Percentiles rank a stretch among this genome's conserved stretches.
phyloP scores from a whole-genome alignment of 495 filamentous ascomycete species.

The Hypomontagnella submonticulosa region DNA sequence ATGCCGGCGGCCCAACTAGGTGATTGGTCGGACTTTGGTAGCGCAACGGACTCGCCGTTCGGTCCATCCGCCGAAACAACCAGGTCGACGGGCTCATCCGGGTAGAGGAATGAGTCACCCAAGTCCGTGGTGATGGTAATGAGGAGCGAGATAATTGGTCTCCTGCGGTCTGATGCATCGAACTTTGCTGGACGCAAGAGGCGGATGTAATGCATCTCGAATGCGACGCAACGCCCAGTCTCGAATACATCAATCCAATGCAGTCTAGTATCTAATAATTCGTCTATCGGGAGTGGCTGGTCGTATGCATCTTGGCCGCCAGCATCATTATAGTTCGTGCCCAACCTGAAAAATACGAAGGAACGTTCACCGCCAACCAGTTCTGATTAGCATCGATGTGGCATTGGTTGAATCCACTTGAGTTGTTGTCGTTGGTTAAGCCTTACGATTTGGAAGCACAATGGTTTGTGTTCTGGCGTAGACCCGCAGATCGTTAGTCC shows the following conservation, averaged over 20 bases:
- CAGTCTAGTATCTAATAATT: slow-evolving; percentile 2
- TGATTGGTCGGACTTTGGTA: slow-evolving; percentile 4
- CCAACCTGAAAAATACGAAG: slow-evolving; percentile 18
- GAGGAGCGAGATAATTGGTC: slow-evolving; percentile 53
- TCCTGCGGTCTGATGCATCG: slow-evolving; percentile 46
- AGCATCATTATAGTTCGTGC: slow-evolving; percentile 20
- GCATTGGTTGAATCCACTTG: slow-evolving; percentile 18
- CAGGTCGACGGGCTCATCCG: slow-evolving; percentile 69
- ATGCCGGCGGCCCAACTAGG: slow-evolving; percentile 54
- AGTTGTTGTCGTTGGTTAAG: slow-evolving; percentile 14
- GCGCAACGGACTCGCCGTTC: slow-evolving; percentile 58
- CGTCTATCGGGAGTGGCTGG: slow-evolving; percentile 5
- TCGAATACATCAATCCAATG: background rate
- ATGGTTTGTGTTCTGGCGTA: slow-evolving; percentile 5
- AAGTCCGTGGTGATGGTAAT: slow-evolving; percentile 92
- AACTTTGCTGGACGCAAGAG: slow-evolving; percentile 73
- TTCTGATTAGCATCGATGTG: slow-evolving; percentile 14
- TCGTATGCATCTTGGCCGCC: slow-evolving; percentile 20
- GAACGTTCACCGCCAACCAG: slow-evolving; percentile 22
- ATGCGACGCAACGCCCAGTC: slow-evolving; percentile 14
- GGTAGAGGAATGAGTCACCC: slow-evolving; percentile 82
- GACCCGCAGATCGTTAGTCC: background rate
- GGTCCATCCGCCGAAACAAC: slow-evolving; percentile 58
- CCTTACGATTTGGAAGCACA: slow-evolving; percentile 9
- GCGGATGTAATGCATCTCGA: slow-evolving; percentile 78